Evolutionary conservation across 2,329 filamentous ascomycete species (phyloP).

Genomic region (Calonectria naviculata): DNA sequence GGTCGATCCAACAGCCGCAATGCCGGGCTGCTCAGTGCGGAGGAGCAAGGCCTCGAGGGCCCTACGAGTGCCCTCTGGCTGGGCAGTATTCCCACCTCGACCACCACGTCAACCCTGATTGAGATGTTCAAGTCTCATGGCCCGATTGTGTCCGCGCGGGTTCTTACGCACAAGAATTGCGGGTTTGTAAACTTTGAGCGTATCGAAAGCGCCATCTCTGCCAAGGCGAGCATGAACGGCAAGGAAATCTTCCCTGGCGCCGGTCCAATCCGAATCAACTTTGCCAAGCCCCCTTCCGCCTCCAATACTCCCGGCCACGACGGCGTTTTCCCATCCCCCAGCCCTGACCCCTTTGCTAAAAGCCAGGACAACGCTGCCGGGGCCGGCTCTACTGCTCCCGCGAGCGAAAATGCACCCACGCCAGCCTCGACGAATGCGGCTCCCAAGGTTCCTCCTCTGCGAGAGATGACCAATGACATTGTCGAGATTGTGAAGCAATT

Average conservation of each 20-base stretch:
- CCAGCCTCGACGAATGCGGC: slow-evolving; percentile 52
- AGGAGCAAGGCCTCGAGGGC: slow-evolving; percentile 85
- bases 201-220: slow-evolving; percentile 89
- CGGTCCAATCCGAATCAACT: slow-evolving; percentile 94
- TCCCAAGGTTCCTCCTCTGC: slow-evolving; percentile 77
- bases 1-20: slow-evolving; percentile 73
- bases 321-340: slow-evolving; percentile 89
- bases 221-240: slow-evolving; percentile 88
- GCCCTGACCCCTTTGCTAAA: slow-evolving; percentile 84
- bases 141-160: slow-evolving; percentile 88
- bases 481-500: slow-evolving; percentile 88
- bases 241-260: slow-evolving; percentile 99
- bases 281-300: slow-evolving; percentile 93
- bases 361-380: slow-evolving; percentile 57
- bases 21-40: slow-evolving; percentile 74
- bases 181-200: slow-evolving; percentile 98
- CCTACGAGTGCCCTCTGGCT: slow-evolving; percentile 97
- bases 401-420: slow-evolving; percentile 50
- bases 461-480: slow-evolving; percentile 86
- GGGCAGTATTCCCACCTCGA: slow-evolving; percentile 96
- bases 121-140: slow-evolving; percentile 97
- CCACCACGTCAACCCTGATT: slow-evolving; percentile 92
- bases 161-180: slow-evolving; percentile 98
- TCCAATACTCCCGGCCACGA: slow-evolving; percentile 91
- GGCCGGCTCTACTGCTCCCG: slow-evolving; percentile 40